Evolutionary conservation across 2,329 filamentous ascomycete species (phyloP).

Genomic region (Hypoxylon sp.): DNA sequence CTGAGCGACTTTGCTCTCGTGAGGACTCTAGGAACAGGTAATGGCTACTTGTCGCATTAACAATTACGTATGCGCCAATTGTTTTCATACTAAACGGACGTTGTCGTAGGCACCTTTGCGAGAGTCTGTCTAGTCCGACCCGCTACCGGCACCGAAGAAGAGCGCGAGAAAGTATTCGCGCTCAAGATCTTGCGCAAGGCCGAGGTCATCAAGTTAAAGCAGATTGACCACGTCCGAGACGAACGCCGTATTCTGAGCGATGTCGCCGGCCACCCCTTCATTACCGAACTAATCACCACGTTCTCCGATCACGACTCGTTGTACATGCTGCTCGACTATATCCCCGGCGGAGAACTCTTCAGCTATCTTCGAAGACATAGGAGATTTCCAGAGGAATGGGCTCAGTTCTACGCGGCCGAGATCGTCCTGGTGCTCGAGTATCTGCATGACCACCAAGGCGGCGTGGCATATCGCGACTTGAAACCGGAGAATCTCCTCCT

Average conservation of each 20-base stretch:
- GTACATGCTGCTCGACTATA: constrained; percentile 88
- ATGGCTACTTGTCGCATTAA: constrained; percentile 12
- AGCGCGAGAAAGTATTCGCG: constrained; percentile 79
- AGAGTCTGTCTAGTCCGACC: constrained; percentile 84
- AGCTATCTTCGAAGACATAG: constrained; percentile 83
- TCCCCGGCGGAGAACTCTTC: constrained; percentile 87
- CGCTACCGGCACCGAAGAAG: constrained; percentile 65
- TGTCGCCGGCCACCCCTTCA: constrained; percentile 86
- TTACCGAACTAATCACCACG: constrained; percentile 82
- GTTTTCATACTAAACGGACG: constrained; percentile 30
- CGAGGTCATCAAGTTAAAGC: constrained; percentile 83
- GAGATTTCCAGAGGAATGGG: constrained; percentile 83
- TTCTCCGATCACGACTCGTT: constrained; percentile 85
- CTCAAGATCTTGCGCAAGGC: constrained; percentile 84
- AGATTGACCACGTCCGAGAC: constrained; percentile 88
- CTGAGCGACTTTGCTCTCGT: constrained; percentile 78
- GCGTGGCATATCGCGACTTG: constrained; percentile 83
- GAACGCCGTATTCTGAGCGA: constrained; percentile 84
- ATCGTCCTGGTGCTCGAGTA: constrained; percentile 87
- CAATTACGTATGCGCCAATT: constrained; percentile 19
- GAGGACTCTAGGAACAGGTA: constrained; percentile 83
- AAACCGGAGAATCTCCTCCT: constrained; percentile 88
- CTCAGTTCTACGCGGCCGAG: constrained; percentile 87
- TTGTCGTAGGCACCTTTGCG: constrained; percentile 78
- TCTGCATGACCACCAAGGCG: constrained; percentile 82